Evolutionary conservation across 1,139 yeast species (phyloP).

Genomic region (Taiozyma sp.): DNA sequence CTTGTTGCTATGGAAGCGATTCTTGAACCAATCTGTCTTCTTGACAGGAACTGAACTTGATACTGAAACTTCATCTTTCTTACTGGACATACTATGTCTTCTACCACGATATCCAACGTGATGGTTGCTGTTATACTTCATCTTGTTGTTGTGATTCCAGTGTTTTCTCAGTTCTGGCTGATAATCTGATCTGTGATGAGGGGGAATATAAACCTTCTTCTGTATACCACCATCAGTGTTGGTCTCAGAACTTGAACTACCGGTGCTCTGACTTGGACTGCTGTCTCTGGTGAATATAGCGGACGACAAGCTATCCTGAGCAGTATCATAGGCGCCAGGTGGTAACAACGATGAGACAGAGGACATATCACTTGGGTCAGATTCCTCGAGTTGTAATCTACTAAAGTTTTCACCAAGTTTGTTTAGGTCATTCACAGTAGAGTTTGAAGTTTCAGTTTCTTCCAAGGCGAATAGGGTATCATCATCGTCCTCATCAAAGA

Average conservation of each 20-base stretch:
- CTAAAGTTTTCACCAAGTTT: conserved; percentile 5
- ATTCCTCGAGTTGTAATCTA: conserved; percentile 18
- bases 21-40: conserved; percentile 37
- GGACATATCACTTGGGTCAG: conserved; percentile 13
- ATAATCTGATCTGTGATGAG: conserved; percentile 36
- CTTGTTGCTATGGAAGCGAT: conserved; percentile 15
- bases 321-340: conserved; percentile 1
- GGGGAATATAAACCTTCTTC: conserved; percentile 37
- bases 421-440: conserved; percentile 7
- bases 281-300: conserved; percentile 13
- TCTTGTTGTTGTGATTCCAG: conserved; percentile 13
- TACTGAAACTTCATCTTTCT: conserved; percentile 22
- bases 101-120: conserved; percentile 6
- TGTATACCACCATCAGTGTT: not conserved
- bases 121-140: conserved; percentile 5
- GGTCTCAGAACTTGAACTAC: conserved; percentile 1
- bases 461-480: conserved; percentile 36
- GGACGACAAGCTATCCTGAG: not conserved
- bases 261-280: not conserved
- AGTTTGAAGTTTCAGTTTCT: conserved; percentile 28
- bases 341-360: conserved; percentile 16
- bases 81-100: conserved; percentile 14
- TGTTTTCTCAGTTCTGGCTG: conserved; percentile 9
- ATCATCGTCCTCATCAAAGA: conserved; percentile 34
- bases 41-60: conserved; percentile 34